phyloP scores from a whole-genome alignment of 1,284 basidiomycete species.

The Apiotrichum sp. region DNA sequence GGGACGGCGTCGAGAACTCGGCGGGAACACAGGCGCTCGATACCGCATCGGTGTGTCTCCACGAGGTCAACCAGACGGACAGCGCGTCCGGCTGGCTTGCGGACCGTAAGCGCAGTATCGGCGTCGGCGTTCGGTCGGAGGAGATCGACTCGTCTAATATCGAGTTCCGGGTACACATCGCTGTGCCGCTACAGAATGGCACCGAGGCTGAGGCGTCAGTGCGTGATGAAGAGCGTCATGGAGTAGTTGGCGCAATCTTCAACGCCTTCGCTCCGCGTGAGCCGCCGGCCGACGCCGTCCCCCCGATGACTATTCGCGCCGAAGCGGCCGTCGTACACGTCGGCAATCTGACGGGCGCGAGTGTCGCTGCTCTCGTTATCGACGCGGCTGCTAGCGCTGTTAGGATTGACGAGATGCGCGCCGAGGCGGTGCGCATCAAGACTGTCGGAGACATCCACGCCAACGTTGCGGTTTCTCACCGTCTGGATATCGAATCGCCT shows the following conservation, averaged over 20 bases:
- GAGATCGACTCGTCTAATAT: background rate
- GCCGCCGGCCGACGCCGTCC: background rate
- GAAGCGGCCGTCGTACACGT: constrained; percentile 4
- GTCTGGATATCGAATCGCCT: constrained; percentile 1
- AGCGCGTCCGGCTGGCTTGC: constrained; percentile 2
- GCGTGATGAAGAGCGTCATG: too few relatives aligned
- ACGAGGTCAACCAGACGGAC: background rate
- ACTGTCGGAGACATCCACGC: constrained; percentile 4
- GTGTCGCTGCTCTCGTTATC: constrained; percentile 3
- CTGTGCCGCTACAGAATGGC: constrained; percentile 3
- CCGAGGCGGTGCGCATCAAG: constrained; percentile 5
- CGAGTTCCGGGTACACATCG: constrained; percentile 16
- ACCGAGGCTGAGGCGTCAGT: background rate
- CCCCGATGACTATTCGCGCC: constrained; percentile 6
- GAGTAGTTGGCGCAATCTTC: background rate
- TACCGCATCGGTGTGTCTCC: constrained; percentile 13
- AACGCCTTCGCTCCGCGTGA: background rate
- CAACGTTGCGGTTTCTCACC: constrained; percentile 1
- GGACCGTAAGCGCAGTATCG: background rate
- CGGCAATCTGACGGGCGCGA: constrained; percentile 3
- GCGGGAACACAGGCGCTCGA: constrained; percentile 10
- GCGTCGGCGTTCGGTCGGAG: constrained; percentile 9
- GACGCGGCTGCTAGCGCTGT: constrained; percentile 5
- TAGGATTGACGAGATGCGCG: constrained; percentile 1
- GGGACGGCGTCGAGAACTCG: constrained; percentile 6